Evolutionary conservation across 2,329 filamentous ascomycete genomes (phyloP).

Genomic region (Botrytis paeoniae): DNA sequence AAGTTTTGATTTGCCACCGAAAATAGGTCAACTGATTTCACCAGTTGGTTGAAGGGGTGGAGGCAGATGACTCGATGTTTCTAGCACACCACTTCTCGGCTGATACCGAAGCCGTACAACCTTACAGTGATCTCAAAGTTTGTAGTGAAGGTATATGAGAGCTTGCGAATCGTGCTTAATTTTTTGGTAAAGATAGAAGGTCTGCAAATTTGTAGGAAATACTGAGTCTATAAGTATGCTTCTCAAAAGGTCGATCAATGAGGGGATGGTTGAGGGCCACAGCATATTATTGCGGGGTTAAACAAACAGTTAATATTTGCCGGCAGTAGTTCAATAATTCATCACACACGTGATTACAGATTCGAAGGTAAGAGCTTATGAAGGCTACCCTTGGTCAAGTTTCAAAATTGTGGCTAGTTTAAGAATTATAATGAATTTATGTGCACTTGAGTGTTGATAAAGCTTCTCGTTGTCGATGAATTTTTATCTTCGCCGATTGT

Average conservation of each 20-base stretch:
- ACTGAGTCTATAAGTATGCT: neutral
- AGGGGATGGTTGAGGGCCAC: conserved; percentile 4
- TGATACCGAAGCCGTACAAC: neutral
- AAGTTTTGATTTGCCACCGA: neutral
- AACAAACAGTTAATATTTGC: neutral
- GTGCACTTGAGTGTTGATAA: neutral
- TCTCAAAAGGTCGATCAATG: conserved; percentile 7
- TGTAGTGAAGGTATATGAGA: neutral
- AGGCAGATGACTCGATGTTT: conserved; percentile 1
- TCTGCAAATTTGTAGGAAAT: neutral
- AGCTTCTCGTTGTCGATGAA: neutral
- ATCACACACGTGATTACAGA: neutral
- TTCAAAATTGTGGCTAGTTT: neutral
- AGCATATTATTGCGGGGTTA: conserved; percentile 9
- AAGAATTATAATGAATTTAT: neutral
- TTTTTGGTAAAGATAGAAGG: neutral
- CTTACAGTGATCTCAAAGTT: neutral
- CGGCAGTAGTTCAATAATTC: conserved; percentile 2
- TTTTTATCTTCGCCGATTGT: neutral
- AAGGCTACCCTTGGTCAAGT: neutral
- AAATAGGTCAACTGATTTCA: neutral
- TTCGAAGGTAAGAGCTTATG: neutral
- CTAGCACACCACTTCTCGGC: conserved; percentile 9
- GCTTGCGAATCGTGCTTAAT: neutral
- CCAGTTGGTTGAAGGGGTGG: neutral